Evolutionary conservation across 1,284 basidiomycete genomes (phyloP), one percentile per base, ranked within the genome.

Genomic region (Takashimella tepidaria): DNA sequence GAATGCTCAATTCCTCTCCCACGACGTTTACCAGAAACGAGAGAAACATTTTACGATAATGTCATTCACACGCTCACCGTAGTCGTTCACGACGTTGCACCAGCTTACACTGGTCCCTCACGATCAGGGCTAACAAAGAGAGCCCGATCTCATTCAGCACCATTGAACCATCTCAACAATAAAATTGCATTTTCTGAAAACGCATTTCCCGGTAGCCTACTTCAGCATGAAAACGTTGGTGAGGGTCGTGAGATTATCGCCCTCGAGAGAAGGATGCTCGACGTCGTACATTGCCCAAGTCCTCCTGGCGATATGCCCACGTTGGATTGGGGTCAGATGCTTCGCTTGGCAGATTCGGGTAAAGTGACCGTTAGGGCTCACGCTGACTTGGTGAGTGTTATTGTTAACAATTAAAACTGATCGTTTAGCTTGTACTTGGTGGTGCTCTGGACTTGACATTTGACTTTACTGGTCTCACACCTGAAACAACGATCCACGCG

Each of bases 401-500:
- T 16, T 25, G 8, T 12, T 49, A 20, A 49, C 25, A 4, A n/a
- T 40, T n/a, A n/a, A n/a, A n/a, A n/a, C n/a, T n/a, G n/a, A n/a
- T n/a, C n/a, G 10, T 4, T 8, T 40, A 47, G 49, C 51, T 55
- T 51, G 54, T 55, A 4, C 49, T 55, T 16, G 54, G 54, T 41
- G 51, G 50, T 11, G 40, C n/a, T 1, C 13, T 55, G 10, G 50
- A 55, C 41, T 2, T 55, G n/a, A 19, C 19, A 12, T 31, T 55
- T 21, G 54, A 55, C 46, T 47, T 55, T 21, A 8, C 42, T 20
- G 21, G 43, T 27, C 40, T 55, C 5, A 52, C 50, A 11, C 45
- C 24, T 16, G 54, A 55, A 21, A 55, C 54, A 13, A 55, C 54
- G n/a, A 55, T 55, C 27, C 54, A 55, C 44, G 54, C 54, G 40